Percentiles rank a stretch among this genome's conserved stretches.
Evolutionary conservation across 225 moss, liverwort and hornwort genomes (phyloP).

Genomic region (Pseudisothecium myosuroides): DNA sequence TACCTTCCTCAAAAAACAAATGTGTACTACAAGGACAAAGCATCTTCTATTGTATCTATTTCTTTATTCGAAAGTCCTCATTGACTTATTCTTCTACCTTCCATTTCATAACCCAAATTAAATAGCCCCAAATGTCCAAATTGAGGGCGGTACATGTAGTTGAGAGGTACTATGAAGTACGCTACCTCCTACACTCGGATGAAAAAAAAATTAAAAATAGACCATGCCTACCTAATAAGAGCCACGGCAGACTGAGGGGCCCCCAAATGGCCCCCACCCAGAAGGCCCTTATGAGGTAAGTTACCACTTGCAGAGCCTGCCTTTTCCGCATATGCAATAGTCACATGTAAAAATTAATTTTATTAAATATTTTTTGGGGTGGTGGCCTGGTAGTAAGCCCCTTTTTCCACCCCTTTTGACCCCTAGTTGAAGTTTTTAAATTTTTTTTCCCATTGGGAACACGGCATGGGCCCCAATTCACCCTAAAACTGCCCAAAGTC

Average conservation of each 20-base stretch:
- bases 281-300: neutral
- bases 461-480: neutral
- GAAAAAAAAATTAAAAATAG: neutral
- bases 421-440: neutral
- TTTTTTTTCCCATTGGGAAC: no score
- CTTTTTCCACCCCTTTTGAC: neutral
- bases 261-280: neutral
- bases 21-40: fast-evolving
- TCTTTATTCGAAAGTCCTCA: neutral
- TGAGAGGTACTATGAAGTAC: neutral
- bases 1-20: fast-evolving
- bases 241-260: neutral
- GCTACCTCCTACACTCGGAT: no score
- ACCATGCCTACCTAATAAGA: neutral
- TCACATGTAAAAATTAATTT: neutral
- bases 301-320: neutral
- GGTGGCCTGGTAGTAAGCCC: no score
- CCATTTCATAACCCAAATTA: neutral
- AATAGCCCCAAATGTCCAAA: no score
- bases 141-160: neutral
- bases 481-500: neutral
- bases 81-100: neutral
- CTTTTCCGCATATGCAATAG: neutral
- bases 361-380: no score
- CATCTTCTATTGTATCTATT: neutral